These are phyloP conservation scores for Claviceps digitariae DNA, from an alignment of 2,329 filamentous ascomycete genomes.

Conservation along the genomic window DNA sequence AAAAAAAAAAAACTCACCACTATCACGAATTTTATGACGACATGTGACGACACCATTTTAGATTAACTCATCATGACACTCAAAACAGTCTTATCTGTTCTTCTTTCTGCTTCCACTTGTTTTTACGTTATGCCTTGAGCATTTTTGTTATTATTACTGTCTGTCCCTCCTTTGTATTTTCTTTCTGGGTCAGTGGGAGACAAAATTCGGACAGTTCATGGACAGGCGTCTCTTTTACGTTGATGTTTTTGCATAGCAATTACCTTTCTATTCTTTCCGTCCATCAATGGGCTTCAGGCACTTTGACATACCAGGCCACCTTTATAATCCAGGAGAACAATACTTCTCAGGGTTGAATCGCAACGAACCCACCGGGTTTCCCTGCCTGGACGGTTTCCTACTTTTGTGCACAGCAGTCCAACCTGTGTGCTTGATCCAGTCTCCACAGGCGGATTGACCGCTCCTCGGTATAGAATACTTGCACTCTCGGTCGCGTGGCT, in stretches of 20 bases:
- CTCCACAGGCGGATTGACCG: no score
- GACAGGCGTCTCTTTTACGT: neutral
- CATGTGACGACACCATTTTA: conserved; percentile 12
- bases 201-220: no score
- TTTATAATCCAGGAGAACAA: neutral
- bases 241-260: neutral
- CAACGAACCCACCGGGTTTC: neutral
- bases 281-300: neutral
- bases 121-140: neutral
- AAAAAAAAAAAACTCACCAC: conserved; percentile 7
- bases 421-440: no score
- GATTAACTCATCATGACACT: conserved; percentile 5
- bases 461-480: neutral
- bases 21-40: conserved; percentile 16
- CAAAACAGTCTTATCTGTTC: neutral
- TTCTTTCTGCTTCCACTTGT: neutral
- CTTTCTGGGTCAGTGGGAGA: neutral
- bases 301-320: neutral
- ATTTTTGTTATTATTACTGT: neutral
- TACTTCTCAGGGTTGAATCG: neutral
- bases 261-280: neutral
- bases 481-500: neutral
- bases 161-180: neutral
- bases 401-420: no score
- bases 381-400: neutral